Base-by-base conservation (phyloP, 495 filamentous ascomycete species). In the Neurospora sp. region DNA sequence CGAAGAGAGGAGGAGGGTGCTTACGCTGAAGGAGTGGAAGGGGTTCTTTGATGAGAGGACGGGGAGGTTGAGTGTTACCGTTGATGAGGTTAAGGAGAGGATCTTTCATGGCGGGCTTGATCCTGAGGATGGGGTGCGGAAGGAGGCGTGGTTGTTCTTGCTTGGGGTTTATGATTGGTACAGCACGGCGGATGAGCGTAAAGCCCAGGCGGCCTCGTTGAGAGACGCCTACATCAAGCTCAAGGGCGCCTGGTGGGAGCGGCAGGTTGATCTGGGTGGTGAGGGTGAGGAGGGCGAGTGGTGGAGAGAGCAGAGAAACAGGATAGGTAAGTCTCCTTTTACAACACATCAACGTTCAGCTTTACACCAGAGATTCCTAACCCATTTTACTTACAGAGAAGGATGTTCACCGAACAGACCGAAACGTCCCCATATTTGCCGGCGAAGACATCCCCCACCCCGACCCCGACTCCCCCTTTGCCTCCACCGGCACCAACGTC, bases 381-480 rank as follows among this genome's bases (percentile, higher is more conserved):
- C 71, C 73, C 73, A 76, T 76, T 65, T 65, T 65, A 65, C 83
- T 79, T 80, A 82, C 84, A 97, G 96, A 99, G 77, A 99, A 99
- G 78, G 96, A 98, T 79, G 96, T 98, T 44, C 96, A 99, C 81
- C 91, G 96, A 75, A 99, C 96, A 72, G 96, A 99, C 80, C 92
- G 96, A 68, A 92, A 89, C 40, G 92, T 98, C 69, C 93, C 94
- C 8, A 90, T 99, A 8, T 99, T 98, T 76, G 91, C 93, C 10
- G 96, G 96, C 68, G 96, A 99, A 82, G 96, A 99, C 76, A 97
- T 93, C 68, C 94, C 96, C n/a, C 96, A 99, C 79, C 96, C 96
- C 0, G 96, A 99, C 76, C 96, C 96, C 0, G 93, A 97, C 75
- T 98, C 96, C 0, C 95, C 96, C 1, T 99, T 98, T 78, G 93